Base-by-base conservation (phyloP, 2,329 filamentous ascomycete species). In the Fusarium sp. region DNA sequence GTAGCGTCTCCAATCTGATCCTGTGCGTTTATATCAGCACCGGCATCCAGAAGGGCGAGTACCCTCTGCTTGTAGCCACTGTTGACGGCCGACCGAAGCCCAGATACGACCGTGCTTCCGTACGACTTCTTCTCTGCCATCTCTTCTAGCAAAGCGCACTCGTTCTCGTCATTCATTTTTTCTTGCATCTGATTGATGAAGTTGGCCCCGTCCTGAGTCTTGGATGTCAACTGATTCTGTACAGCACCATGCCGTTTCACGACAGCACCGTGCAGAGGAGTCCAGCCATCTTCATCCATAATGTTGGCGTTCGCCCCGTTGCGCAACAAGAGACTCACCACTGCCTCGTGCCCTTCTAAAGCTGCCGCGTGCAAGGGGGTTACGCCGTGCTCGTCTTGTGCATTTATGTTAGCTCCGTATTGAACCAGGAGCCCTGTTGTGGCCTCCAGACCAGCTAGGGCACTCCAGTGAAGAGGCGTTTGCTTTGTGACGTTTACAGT, bases 21-120 rank as follows among this genome's bases (percentile, higher is more conserved):
- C 15, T 50, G 34, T 9, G 57, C 61, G 18, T 68, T 23, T 39
- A 68, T 62, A n/a, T 68, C 65, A 7, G 48, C 65, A 31, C 65
- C 61, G 37, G 13, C 52, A 3, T 48, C 61, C 6, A 68, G 44
- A 23, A 68, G 52, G 7, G 23, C 57, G 9, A 61, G 36, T 1
- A 62, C 31, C 36, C 58, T 50, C 27, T 65, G 30, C 37, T 27
- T 62, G 30, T 70, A 54, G 5, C 57, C 66, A 40, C 60, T 70
- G 43, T 70, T 66, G 10, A 70, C 55, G 13, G 60, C 60, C 15
- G 66, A 66, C 41, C 62, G 62, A 46, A 69, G 60, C 13, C 66
- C 66, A 18, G 36, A 40, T 16, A 69, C 62, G 16, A 64, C 60
- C 12, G 51, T 58, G 59, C 66, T 69, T 28, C 62, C 66, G 7